These are phyloP conservation scores for Penicillium sclerotiorum DNA, from an alignment of 2,329 filamentous ascomycete species.

Conservation along the genomic window DNA sequence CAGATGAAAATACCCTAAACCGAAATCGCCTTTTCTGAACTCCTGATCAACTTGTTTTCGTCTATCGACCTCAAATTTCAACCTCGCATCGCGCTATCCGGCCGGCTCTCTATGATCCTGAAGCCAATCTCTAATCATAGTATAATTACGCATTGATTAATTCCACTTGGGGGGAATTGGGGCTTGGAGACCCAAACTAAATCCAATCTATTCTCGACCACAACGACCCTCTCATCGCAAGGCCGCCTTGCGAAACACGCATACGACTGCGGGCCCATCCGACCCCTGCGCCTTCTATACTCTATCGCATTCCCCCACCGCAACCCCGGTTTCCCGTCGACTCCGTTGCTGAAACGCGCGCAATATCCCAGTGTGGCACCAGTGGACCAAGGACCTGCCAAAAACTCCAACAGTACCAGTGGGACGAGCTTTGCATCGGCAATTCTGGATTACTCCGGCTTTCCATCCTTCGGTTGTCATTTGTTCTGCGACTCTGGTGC, in stretches of 20 bases:
- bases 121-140: conserved; percentile 21
- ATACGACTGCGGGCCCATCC: conserved; percentile 6
- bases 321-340: conserved; percentile 1
- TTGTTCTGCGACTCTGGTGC: conserved; percentile 7
- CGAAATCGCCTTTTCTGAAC: too few relatives aligned
- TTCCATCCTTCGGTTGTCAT: too few relatives aligned
- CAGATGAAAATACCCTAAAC: too few relatives aligned
- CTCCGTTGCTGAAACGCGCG: conserved; percentile 20
- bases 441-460: too few relatives aligned
- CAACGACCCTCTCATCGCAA: conserved; percentile 1
- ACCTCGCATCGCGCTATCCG: conserved; percentile 11
- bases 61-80: conserved; percentile 16
- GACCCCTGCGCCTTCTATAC: not conserved
- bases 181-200: conserved; percentile 6
- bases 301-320: too few relatives aligned
- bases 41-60: too few relatives aligned
- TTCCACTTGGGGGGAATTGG: conserved; percentile 11
- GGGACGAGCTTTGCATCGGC: too few relatives aligned
- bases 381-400: conserved; percentile 21
- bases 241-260: not conserved
- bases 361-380: conserved; percentile 22
- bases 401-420: too few relatives aligned
- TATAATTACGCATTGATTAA: conserved; percentile 30
- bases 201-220: conserved; percentile 24
- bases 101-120: conserved; percentile 7